These are phyloP conservation scores for Dictyostelium firmibasis DNA, from an alignment of 78 protist genomes.

Conservation along the genomic window DNA sequence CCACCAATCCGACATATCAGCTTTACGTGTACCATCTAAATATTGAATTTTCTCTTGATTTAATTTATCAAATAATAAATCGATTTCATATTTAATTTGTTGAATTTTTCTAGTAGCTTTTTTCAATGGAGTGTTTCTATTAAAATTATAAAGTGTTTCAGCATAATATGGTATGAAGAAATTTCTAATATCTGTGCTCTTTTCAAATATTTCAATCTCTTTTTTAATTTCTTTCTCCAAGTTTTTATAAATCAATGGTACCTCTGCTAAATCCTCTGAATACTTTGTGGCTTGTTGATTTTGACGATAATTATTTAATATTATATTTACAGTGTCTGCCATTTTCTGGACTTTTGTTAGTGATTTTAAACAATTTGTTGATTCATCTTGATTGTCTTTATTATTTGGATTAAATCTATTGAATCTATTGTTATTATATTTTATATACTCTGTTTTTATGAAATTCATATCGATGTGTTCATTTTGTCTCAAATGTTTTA, in stretches of 20 bases:
- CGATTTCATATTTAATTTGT: conserved; percentile 49
- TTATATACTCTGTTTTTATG: not conserved
- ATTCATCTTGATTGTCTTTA: not conserved
- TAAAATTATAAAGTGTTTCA: not conserved
- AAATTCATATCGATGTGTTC: not conserved
- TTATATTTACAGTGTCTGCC: not conserved
- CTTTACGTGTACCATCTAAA: conserved; percentile 31
- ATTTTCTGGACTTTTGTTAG: not conserved
- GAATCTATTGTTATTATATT: not conserved
- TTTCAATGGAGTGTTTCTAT: not conserved
- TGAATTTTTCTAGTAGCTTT: conserved; percentile 36
- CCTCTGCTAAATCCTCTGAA: not conserved
- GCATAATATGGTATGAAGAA: conserved; percentile 49
- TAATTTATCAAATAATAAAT: conserved; percentile 19
- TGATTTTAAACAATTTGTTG: not conserved
- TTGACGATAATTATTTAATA: not conserved
- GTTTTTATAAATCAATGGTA: conserved; percentile 26
- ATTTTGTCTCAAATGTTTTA: conserved; percentile 8
- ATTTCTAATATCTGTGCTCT: not conserved
- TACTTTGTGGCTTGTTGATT: not conserved
- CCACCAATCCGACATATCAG: conserved; percentile 72
- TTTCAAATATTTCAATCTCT: not conserved
- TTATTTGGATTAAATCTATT: not conserved
- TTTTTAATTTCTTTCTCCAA: not conserved
- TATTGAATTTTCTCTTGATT: not conserved